Evolutionary conservation across 345 rosid species (phyloP).

Genomic region (Sisymbrium irio): DNA sequence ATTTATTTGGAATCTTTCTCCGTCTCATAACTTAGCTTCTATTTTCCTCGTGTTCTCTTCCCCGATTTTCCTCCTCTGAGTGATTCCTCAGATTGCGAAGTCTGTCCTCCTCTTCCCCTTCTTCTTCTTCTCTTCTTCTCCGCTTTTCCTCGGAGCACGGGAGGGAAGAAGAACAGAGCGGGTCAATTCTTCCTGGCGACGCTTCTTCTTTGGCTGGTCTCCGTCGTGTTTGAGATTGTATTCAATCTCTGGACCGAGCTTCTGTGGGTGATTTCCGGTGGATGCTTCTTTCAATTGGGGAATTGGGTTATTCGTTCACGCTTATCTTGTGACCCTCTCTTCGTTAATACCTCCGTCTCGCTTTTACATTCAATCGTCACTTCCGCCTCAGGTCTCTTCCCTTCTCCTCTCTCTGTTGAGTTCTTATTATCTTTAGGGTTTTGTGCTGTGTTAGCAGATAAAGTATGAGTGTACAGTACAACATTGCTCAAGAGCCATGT

Average conservation of each 20-base stretch:
- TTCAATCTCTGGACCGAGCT: slow-evolving; percentile 62
- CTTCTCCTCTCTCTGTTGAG: background rate
- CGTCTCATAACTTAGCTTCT: no score
- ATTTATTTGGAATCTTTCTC: no score
- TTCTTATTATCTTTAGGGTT: no score
- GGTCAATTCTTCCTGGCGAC: slow-evolving; percentile 74
- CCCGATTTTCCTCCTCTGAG: no score
- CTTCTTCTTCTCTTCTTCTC: no score
- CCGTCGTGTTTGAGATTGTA: slow-evolving; percentile 70
- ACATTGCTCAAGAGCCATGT: no score
- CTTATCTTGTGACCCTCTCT: slow-evolving; percentile 79
- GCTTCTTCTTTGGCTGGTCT: slow-evolving; percentile 75
- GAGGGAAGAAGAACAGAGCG: slow-evolving; percentile 37
- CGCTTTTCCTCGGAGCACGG: no score
- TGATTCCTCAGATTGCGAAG: no score
- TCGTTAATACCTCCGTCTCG: slow-evolving; percentile 84
- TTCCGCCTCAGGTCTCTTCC: slow-evolving; percentile 65
- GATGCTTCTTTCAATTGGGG: slow-evolving; percentile 58
- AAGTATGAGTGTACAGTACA: no score
- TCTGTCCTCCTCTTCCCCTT: no score
- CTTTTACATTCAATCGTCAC: slow-evolving; percentile 80
- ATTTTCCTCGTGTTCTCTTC: no score
- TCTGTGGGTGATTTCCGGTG: slow-evolving; percentile 50
- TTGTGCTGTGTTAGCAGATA: no score
- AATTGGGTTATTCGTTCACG: slow-evolving; percentile 56